Base-by-base conservation (phyloP, 495 filamentous ascomycete species). In the Aspergillus cavernicola region DNA sequence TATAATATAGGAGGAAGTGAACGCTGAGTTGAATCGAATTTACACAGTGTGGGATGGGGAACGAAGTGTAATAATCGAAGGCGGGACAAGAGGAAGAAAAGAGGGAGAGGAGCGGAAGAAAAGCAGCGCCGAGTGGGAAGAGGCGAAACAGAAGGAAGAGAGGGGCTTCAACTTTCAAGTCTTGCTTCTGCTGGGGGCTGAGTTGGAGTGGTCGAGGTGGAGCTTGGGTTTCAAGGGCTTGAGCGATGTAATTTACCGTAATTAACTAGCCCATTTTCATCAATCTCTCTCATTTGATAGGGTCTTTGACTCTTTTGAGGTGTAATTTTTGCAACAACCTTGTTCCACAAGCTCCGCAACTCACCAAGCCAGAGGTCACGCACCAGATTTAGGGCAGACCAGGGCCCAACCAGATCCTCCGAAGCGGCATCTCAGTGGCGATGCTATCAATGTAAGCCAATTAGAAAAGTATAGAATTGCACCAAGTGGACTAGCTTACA, bases 21-120 rank as follows among this genome's bases (percentile, higher is more conserved):
- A 62, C 56, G 57, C 40, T 42, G 54, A 23, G 52, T 33, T 54
- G 54, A 52, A 35, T 52, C 50, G 56, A 55, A 56, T 52, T 57
- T 57, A 55, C 48, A 53, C 53, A 53, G 60, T 61, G 58, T 62
- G 61, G 64, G 64, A 66, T 63, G 64, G 59, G 47, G 61, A 64
- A 66, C 52, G 20, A 56, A 45, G 31, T 9, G 33, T 22, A n/a
- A n/a, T 35, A 52, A 58, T 60, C 56, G 57, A 65, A 63, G 63
- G 59, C 62, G 61, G 62, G 59, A 63, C 59, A 62, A 61, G 50
- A 47, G 40, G 61, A n/a, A n/a, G n/a, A n/a, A n/a, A n/a, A n/a
- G 65, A 57, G 59, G 49, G 49, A 56, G 59, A 56, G 59, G 53
- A 46, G 42, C 51, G 49, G 38, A n/a, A n/a, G n/a, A n/a, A n/a